Conservation (phyloP, 1,284 basidiomycete species). For the Ganoderma multipileum region DNA sequence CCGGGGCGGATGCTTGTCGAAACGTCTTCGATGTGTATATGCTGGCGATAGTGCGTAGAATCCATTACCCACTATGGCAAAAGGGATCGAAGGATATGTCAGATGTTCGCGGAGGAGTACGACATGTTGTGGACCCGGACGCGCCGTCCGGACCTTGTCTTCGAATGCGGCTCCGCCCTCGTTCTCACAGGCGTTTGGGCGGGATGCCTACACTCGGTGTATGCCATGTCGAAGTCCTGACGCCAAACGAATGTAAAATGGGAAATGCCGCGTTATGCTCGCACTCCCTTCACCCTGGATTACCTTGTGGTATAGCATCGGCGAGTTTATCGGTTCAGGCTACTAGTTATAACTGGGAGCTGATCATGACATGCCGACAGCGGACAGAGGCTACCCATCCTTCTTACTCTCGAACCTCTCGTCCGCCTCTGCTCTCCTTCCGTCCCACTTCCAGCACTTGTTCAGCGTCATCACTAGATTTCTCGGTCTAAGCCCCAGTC, state of each 20-base stretch:
- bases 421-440: too few relatives aligned
- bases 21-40: background rate
- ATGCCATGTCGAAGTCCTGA: background rate
- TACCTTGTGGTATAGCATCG: too few relatives aligned
- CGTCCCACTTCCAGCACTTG: too few relatives aligned
- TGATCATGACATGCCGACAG: too few relatives aligned
- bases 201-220: background rate
- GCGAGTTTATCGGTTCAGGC: background rate
- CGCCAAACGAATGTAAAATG: background rate
- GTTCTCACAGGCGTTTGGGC: background rate
- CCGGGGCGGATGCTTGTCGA: background rate
- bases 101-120: conserved; percentile 8
- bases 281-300: background rate
- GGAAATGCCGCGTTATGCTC: background rate
- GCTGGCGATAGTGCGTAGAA: background rate
- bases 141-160: background rate
- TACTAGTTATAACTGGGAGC: too few relatives aligned
- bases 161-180: background rate
- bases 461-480: too few relatives aligned
- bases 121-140: conserved; percentile 1
- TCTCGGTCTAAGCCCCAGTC: too few relatives aligned
- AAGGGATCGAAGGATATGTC: background rate
- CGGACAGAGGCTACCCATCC: too few relatives aligned
- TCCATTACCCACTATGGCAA: background rate
- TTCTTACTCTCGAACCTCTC: too few relatives aligned